Percentiles rank a stretch among this genome's conserved stretches.
Evolutionary conservation across 2,329 filamentous ascomycete species (phyloP).

Genomic region (Ophidiomyces ophidiicola): DNA sequence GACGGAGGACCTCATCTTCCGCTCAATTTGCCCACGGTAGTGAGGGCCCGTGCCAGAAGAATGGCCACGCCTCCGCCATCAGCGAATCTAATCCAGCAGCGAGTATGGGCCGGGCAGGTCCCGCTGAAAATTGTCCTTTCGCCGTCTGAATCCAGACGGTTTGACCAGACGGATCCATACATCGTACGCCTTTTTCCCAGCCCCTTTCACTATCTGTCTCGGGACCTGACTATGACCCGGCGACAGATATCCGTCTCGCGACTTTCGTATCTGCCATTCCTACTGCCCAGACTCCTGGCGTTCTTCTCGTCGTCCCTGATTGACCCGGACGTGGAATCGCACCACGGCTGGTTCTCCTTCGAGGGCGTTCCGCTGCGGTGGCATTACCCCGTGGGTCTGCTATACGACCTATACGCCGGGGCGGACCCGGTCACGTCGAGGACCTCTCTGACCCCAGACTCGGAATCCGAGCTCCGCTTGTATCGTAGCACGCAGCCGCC

Average conservation of each 20-base stretch:
- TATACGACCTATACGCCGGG: slow-evolving; percentile 57
- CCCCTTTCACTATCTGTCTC: background rate
- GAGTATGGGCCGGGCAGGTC: slow-evolving; percentile 48
- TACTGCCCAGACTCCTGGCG: slow-evolving; percentile 48
- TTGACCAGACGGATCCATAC: slow-evolving; percentile 49
- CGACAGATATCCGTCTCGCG: slow-evolving; percentile 48
- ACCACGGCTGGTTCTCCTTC: slow-evolving; percentile 53
- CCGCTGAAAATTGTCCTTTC: slow-evolving; percentile 49
- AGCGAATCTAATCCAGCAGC: slow-evolving; percentile 29
- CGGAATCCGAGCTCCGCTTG: background rate
- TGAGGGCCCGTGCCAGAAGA: background rate
- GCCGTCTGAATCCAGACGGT: slow-evolving; percentile 48
- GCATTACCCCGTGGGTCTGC: slow-evolving; percentile 57
- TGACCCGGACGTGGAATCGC: slow-evolving; percentile 40
- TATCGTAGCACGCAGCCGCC: background rate
- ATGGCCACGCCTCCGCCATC: slow-evolving; percentile 17
- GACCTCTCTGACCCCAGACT: slow-evolving; percentile 10
- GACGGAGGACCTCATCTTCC: too few species aligned
- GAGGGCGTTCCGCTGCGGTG: slow-evolving; percentile 58
- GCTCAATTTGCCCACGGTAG: too few species aligned
- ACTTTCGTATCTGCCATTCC: slow-evolving; percentile 55
- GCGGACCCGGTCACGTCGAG: slow-evolving; percentile 34
- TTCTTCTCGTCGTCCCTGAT: slow-evolving; percentile 52
- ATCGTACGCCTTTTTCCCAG: slow-evolving; percentile 31
- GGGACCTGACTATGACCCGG: slow-evolving; percentile 3